Base-by-base conservation (phyloP, 768 basidiomycete species). In the Nevesoporus exiguus region DNA sequence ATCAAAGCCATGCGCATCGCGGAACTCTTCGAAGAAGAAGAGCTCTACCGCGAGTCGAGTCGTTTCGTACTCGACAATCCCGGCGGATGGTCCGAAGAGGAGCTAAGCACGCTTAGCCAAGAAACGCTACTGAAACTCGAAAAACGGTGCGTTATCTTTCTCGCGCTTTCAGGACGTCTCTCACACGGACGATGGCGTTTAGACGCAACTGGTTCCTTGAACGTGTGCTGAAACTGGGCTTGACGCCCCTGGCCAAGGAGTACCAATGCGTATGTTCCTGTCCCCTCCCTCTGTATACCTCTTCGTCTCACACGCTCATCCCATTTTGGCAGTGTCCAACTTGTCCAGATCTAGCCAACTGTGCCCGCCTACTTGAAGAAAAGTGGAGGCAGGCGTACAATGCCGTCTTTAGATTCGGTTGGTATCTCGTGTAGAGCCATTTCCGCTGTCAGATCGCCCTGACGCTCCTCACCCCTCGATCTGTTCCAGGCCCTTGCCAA, bases 161-260 rank as follows among this genome's bases (percentile, higher is more conserved):
- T 11, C 15, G n/a, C 30, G 7, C 27, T 13, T 21, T 27, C 17
- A 27, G 7, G 11, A 19, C 17, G 9, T 9, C 0, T 22, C 27
- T 46, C 43, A 37, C 54, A 24, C 31, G 31, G 15, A 9, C 40
- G 17, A 17, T n/a, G 54, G 43, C 7, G 43, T 33, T 39, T 50
- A 55, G 93, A 33, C 82, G 95, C 53, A 95, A 86, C 50, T 97
- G 94, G 94, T 97, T 97, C 73, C 80, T 97, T 19, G 95, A 98
- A 68, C 84, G 95, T 19, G 88, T 98, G 15, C 77, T 97, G 58
- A 97, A 97, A 67, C 82, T 98, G 10, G 92, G 93, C 2, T 75
- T 93, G 37, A 88, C 89, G 0, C 82, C 86, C 57, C 79, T 96
- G 22, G 83, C 90, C n/a, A 94, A 95, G 68, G 94, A 97, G 64